Percentiles rank a stretch among this genome's conserved stretches.
These are phyloP conservation scores for Globisporangium lucens DNA, from an alignment of 352 stramenopile species.

Conservation along the genomic window DNA sequence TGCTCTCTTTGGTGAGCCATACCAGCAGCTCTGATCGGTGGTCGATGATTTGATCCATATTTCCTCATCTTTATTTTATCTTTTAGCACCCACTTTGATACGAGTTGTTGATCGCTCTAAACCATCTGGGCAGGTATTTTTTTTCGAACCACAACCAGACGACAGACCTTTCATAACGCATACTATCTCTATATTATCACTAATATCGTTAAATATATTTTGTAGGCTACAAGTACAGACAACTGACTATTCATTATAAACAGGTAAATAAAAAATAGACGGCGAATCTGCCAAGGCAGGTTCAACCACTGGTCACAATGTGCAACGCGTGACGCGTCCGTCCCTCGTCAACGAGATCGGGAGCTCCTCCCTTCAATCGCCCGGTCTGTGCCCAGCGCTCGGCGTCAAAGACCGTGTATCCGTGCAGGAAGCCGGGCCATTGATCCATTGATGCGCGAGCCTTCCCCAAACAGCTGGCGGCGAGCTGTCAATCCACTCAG, in stretches of 20 bases:
- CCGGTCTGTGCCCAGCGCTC: background rate
- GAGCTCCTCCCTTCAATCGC: background rate
- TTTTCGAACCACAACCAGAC: constrained; percentile 7
- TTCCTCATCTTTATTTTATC: background rate
- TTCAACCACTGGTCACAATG: constrained; percentile 4
- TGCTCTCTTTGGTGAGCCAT: too few relatives aligned
- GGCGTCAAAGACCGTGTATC: background rate
- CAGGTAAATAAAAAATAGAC: too few relatives aligned
- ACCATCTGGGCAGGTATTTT: background rate
- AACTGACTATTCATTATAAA: too few relatives aligned
- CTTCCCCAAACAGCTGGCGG: background rate
- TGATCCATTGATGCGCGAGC: background rate
- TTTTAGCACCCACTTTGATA: too few relatives aligned
- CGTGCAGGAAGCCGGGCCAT: background rate
- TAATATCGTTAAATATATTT: background rate
- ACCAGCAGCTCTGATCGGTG: too few relatives aligned
- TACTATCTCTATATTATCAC: background rate
- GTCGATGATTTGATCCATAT: background rate
- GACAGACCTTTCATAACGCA: background rate
- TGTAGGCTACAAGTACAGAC: too few relatives aligned
- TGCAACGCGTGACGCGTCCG: background rate
- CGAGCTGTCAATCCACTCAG: background rate
- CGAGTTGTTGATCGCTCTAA: background rate
- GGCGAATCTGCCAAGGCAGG: background rate
- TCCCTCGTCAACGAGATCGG: too few relatives aligned